Evolutionary conservation across 2,329 filamentous ascomycete species (phyloP).

Genomic region (Amesomyces nigricolor): DNA sequence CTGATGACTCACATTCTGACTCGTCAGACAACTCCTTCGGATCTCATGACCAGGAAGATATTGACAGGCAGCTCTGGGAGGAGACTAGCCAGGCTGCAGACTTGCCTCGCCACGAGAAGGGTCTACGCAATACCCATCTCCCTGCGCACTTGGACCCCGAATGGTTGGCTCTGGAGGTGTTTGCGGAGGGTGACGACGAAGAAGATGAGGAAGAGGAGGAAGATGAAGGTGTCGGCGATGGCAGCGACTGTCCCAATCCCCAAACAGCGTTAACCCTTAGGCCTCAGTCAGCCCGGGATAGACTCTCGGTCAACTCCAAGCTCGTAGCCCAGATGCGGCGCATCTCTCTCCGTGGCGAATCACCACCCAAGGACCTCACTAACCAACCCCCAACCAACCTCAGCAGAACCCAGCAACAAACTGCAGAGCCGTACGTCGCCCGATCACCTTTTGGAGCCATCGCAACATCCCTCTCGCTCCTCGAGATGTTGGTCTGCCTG

Average conservation of each 20-base stretch:
- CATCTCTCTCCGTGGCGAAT: conserved; percentile 31
- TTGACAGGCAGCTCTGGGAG: conserved; percentile 42
- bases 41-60: conserved; percentile 38
- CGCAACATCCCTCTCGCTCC: conserved; percentile 60
- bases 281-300: conserved; percentile 8
- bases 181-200: conserved; percentile 51
- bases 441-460: conserved; percentile 48
- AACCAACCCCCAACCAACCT: conserved; percentile 6
- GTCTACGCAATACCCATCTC: conserved; percentile 46
- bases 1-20: conserved; percentile 12
- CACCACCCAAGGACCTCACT: conserved; percentile 8
- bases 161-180: conserved; percentile 89
- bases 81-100: conserved; percentile 29
- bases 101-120: conserved; percentile 2
- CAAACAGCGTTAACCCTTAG: neutral
- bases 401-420: conserved; percentile 13
- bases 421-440: conserved; percentile 32
- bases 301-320: conserved; percentile 34
- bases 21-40: conserved; percentile 22
- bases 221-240: conserved; percentile 25
- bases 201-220: conserved; percentile 26
- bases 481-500: conserved; percentile 83
- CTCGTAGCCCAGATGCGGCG: conserved; percentile 39
- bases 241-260: conserved; percentile 17
- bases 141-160: conserved; percentile 76